phyloP scores from a whole-genome alignment of 2,329 filamentous ascomycete species.

The Cercospora beticola region DNA sequence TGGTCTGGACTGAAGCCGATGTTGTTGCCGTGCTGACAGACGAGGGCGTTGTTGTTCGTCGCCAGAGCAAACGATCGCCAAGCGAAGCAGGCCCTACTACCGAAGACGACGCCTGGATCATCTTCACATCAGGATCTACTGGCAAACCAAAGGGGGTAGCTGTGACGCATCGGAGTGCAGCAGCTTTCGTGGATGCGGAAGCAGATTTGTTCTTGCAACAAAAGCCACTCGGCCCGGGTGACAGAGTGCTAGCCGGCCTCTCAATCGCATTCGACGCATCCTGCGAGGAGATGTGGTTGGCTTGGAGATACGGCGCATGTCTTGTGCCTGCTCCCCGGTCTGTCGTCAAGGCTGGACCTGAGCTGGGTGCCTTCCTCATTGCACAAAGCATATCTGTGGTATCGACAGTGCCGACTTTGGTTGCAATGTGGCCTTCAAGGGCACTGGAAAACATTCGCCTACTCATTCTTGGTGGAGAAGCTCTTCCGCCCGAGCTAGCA shows the following conservation, averaged over 20 bases:
- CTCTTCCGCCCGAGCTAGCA: neutral
- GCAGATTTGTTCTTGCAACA: conserved; percentile 3
- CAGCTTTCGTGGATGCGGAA: conserved; percentile 13
- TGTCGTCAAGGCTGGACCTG: conserved; percentile 4
- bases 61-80: neutral
- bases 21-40: conserved; percentile 18
- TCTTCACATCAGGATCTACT: conserved; percentile 18
- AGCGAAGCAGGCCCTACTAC: neutral
- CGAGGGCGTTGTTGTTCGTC: neutral
- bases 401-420: conserved; percentile 4
- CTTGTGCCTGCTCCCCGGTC: neutral
- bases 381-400: conserved; percentile 2
- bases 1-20: conserved; percentile 30
- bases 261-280: conserved; percentile 10
- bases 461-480: conserved; percentile 9
- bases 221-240: conserved; percentile 3
- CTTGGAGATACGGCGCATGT: conserved; percentile 6
- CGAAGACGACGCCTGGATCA: conserved; percentile 6
- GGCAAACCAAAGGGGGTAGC: conserved; percentile 17
- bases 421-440: conserved; percentile 1
- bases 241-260: conserved; percentile 4
- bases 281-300: conserved; percentile 12
- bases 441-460: conserved; percentile 1
- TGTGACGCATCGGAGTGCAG: conserved; percentile 12
- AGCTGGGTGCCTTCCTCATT: conserved; percentile 1